phyloP scores from a whole-genome alignment of 2,329 filamentous ascomycete genomes.

The Ceratocystis papillata region DNA sequence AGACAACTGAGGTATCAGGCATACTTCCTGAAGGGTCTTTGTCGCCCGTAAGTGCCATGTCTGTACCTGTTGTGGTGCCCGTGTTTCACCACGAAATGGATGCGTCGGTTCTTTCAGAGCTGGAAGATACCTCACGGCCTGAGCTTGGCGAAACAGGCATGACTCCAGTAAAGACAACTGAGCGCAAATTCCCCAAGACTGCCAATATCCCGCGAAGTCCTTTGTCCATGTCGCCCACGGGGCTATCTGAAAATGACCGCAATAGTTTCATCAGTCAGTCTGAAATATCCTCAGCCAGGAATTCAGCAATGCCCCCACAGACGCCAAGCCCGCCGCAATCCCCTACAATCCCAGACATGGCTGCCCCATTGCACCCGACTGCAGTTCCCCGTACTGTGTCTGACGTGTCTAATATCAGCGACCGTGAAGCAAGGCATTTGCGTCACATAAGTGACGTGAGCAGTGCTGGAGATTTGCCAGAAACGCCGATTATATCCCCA shows the following conservation, averaged over 20 bases:
- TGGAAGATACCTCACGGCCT: background rate
- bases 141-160: constrained; percentile 1
- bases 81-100: constrained; percentile 2
- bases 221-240: constrained; percentile 3
- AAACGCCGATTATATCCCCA: background rate
- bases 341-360: constrained; percentile 1
- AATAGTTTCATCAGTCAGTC: constrained; percentile 9
- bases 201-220: background rate
- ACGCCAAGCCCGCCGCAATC: constrained; percentile 9
- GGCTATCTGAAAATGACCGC: background rate
- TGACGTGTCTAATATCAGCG: constrained; percentile 36
- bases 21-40: constrained; percentile 6
- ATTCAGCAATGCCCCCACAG: constrained; percentile 12
- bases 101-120: background rate
- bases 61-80: background rate
- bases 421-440: constrained; percentile 34
- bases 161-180: background rate
- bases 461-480: constrained; percentile 26
- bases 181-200: background rate
- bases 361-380: background rate
- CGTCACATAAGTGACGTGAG: constrained; percentile 36
- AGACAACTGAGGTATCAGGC: constrained; percentile 31
- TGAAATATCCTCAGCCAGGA: constrained; percentile 6
- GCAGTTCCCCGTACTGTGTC: constrained; percentile 29
- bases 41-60: constrained; percentile 8